phyloP scores from a whole-genome alignment of 306 rosid species.

The Prunus dulcis region DNA sequence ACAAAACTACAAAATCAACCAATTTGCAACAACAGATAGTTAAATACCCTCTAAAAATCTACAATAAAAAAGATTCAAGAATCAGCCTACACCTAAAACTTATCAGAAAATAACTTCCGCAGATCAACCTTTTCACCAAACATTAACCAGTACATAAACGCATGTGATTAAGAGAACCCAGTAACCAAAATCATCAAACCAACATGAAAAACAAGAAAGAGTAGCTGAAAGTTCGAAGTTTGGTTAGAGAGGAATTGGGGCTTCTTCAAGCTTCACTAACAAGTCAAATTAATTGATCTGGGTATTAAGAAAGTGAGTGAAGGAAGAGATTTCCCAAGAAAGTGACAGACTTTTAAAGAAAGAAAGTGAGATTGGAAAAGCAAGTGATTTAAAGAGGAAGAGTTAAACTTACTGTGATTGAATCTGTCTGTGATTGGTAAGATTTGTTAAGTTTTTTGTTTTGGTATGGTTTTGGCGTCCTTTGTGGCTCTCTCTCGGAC shows the following conservation, averaged over 20 bases:
- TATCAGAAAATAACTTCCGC: conserved; percentile 5
- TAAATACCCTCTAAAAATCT: conserved; percentile 2
- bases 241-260: conserved; percentile 8
- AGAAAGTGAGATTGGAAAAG: conserved; percentile 1
- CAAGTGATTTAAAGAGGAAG: conserved; percentile 6
- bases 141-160: background rate
- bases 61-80: conserved; percentile 2
- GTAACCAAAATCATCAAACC: background rate
- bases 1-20: conserved; percentile 28
- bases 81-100: conserved; percentile 1
- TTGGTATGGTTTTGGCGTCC: conserved; percentile 31
- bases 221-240: background rate
- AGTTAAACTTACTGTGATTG: conserved; percentile 37
- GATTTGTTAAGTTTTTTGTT: conserved; percentile 10
- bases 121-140: background rate
- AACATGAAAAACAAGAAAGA: background rate
- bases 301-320: background rate
- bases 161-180: conserved; percentile 13
- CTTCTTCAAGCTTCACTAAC: conserved; percentile 5
- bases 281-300: conserved; percentile 25
- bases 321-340: conserved; percentile 1
- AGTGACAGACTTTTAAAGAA: conserved; percentile 8
- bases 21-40: background rate
- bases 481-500: conserved; percentile 35
- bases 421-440: conserved; percentile 23